Evolutionary conservation across 352 stramenopile genomes (phyloP).

Genomic region (Phytophthora citricola): DNA sequence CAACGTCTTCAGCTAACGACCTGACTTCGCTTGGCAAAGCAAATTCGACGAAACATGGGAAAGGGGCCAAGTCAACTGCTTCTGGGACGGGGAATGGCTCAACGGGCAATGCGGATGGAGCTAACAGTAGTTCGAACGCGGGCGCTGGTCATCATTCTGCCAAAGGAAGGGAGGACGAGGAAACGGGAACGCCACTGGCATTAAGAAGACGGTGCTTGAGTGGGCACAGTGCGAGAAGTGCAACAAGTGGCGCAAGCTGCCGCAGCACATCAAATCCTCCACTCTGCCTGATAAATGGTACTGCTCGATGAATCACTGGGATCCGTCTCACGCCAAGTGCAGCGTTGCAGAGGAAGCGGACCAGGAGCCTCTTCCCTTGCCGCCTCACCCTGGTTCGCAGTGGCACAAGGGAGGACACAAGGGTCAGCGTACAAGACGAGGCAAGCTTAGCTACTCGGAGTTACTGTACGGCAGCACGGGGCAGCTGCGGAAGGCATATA

Average conservation of each 20-base stretch:
- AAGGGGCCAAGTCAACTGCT: constrained; percentile 25
- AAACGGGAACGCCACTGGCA: constrained; percentile 19
- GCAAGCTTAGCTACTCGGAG: constrained; percentile 86
- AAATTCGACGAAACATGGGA: constrained; percentile 32
- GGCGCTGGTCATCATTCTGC: constrained; percentile 8
- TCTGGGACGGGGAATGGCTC: constrained; percentile 17
- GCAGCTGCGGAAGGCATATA: constrained; percentile 86
- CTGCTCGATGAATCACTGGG: constrained; percentile 96
- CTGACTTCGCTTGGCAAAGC: constrained; percentile 19
- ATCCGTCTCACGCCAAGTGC: constrained; percentile 82
- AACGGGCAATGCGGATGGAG: constrained; percentile 13
- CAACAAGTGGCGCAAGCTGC: constrained; percentile 96
- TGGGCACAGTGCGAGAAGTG: constrained; percentile 98
- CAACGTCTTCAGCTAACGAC: constrained; percentile 26
- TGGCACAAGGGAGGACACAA: constrained; percentile 65
- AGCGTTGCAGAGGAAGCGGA: constrained; percentile 79
- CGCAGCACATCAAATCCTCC: constrained; percentile 90
- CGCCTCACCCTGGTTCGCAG: constrained; percentile 48
- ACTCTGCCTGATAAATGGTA: constrained; percentile 96
- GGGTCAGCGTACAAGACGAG: constrained; percentile 50
- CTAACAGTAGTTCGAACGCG: constrained; percentile 9
- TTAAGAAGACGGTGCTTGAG: constrained; percentile 87
- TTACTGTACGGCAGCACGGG: constrained; percentile 82
- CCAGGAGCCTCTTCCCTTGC: constrained; percentile 63
- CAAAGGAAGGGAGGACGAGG: constrained; percentile 35